phyloP scores from a whole-genome alignment of 805 yeast genomes.

The Hanseniaspora singularis region DNA sequence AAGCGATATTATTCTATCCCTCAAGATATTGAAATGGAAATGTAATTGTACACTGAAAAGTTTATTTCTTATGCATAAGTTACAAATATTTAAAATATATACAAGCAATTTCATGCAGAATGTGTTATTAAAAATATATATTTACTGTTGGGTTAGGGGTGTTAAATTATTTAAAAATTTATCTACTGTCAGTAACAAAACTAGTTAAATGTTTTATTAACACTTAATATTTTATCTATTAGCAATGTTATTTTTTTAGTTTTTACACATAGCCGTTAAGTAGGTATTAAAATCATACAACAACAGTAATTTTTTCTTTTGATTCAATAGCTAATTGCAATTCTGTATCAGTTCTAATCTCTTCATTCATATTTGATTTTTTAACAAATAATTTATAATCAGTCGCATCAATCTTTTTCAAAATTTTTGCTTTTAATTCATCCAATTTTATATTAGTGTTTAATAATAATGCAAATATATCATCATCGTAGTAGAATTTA shows the following conservation, averaged over 20 bases:
- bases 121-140: no score
- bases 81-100: not conserved
- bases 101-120: no score
- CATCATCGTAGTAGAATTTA: constrained; percentile 68
- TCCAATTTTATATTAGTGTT: constrained; percentile 37
- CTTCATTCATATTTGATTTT: constrained; percentile 24
- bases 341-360: constrained; percentile 28
- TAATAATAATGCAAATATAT: constrained; percentile 59
- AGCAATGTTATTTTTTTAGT: no score
- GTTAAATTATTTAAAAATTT: no score
- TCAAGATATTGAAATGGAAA: constrained; percentile 12
- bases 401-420: constrained; percentile 37
- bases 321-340: constrained; percentile 28
- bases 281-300: no score
- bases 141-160: no score
- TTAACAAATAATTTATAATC: constrained; percentile 30
- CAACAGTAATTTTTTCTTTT: constrained; percentile 31
- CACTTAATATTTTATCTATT: no score
- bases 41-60: not conserved
- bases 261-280: no score
- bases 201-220: no score
- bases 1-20: constrained; percentile 2
- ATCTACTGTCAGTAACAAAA: no score
- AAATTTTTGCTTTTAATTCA: constrained; percentile 41
- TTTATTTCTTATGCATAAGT: not conserved